A percentile compares a stretch with the other conserved stretches of the same genome.
Evolutionary conservation across 495 filamentous ascomycete species (phyloP).

Genomic region (Haplographium delicatum): DNA sequence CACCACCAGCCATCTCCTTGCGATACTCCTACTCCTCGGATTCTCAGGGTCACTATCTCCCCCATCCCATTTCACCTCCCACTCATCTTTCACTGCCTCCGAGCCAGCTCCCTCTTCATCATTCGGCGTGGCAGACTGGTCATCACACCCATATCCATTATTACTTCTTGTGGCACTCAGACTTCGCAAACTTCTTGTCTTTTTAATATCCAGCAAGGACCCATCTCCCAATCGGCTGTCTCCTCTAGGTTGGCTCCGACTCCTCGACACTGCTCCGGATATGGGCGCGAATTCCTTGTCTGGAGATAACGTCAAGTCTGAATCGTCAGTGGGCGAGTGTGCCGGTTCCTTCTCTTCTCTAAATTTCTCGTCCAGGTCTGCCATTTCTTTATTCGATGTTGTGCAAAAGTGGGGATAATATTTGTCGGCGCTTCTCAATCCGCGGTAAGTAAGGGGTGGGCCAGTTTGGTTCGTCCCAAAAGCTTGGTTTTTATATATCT

Average conservation of each 20-base stretch:
- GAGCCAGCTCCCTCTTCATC: slow-evolving; percentile 23
- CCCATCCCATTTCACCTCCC: slow-evolving; percentile 64
- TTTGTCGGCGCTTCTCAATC: too few species aligned
- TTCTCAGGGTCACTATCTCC: slow-evolving; percentile 66
- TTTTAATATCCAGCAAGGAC: too few species aligned
- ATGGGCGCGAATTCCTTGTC: slow-evolving; percentile 20
- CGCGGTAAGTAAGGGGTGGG: too few species aligned
- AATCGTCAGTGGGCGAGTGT: neutral
- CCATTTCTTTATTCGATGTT: neutral
- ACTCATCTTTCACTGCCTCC: slow-evolving; percentile 40
- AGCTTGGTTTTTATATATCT: too few species aligned
- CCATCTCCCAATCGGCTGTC: too few species aligned
- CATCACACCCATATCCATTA: slow-evolving; percentile 57
- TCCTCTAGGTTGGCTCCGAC: slow-evolving; percentile 15
- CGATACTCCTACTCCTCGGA: slow-evolving; percentile 63
- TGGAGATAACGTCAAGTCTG: neutral
- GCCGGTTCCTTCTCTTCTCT: neutral
- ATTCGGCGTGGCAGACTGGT: slow-evolving; percentile 26
- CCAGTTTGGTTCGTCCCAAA: too few species aligned
- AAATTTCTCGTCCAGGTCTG: neutral
- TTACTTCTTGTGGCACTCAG: slow-evolving; percentile 45
- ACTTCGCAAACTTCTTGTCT: slow-evolving; percentile 1
- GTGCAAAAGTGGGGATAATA: neutral
- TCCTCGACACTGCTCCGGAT: neutral
- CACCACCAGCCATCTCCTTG: slow-evolving; percentile 73